phyloP scores from a whole-genome alignment of 352 stramenopile genomes.

The Phytophthora crassamura region DNA sequence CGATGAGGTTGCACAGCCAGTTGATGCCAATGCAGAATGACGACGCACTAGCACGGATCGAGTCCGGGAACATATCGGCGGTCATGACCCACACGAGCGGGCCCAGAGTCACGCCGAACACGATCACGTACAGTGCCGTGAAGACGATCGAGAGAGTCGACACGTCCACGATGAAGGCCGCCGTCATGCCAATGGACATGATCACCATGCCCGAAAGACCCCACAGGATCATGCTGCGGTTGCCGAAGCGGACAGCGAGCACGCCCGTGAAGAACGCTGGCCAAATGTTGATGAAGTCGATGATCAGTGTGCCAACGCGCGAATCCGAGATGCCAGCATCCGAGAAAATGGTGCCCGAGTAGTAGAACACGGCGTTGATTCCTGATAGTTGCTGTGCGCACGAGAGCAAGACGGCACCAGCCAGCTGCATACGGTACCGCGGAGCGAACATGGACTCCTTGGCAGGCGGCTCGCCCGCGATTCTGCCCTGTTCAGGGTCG shows the following conservation, averaged over 20 bases:
- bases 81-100: conserved; percentile 14
- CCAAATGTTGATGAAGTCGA: too few species aligned
- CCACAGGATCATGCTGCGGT: conserved; percentile 21
- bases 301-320: too few species aligned
- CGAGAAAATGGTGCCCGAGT: too few species aligned
- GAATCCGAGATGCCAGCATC: too few species aligned
- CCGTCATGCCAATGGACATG: conserved; percentile 21
- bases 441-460: conserved; percentile 19
- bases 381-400: conserved; percentile 12
- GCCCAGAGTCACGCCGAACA: too few species aligned
- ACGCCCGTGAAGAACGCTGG: too few species aligned
- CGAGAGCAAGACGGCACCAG: conserved; percentile 18
- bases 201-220: conserved; percentile 10
- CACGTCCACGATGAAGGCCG: conserved; percentile 7
- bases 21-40: conserved; percentile 20
- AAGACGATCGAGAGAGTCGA: conserved; percentile 13
- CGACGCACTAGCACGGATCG: conserved; percentile 5
- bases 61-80: conserved; percentile 13
- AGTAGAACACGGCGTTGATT: conserved; percentile 20
- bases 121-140: conserved; percentile 15
- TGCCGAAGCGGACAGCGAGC: conserved; percentile 17
- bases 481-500: conserved; percentile 16
- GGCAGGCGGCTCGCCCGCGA: conserved; percentile 18
- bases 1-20: conserved; percentile 9
- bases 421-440: conserved; percentile 10